A percentile compares a stretch with the other conserved stretches of the same genome.
Conservation (phyloP, 129 eudicot genomes). For the Lactuca sativa region DNA sequence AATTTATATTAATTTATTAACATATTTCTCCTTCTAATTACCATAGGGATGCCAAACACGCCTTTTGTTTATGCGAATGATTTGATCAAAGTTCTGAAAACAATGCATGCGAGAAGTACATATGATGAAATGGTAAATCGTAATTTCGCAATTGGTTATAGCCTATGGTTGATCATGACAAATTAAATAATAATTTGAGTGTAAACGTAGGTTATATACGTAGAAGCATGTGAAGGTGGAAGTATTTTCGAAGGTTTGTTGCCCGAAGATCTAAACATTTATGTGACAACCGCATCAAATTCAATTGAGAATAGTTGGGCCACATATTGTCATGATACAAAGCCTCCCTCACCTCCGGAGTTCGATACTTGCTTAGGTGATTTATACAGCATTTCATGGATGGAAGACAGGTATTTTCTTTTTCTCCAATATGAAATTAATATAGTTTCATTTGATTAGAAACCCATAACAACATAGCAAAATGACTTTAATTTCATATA, state of each 20-base stretch:
- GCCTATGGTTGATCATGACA: neutral
- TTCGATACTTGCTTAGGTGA: constrained; percentile 82
- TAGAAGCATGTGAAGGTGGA: constrained; percentile 87
- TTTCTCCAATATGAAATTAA: neutral
- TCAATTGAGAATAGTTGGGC: constrained; percentile 68
- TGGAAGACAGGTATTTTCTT: constrained; percentile 84
- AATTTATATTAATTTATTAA: neutral
- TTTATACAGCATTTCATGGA: constrained; percentile 83
- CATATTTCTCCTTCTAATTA: neutral
- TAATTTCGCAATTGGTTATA: neutral
- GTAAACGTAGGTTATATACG: constrained; percentile 49
- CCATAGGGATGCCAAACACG: constrained; percentile 65
- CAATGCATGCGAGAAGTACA: constrained; percentile 53
- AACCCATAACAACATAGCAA: neutral
- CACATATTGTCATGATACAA: constrained; percentile 66
- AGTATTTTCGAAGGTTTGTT: constrained; percentile 72
- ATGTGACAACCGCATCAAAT: constrained; percentile 69
- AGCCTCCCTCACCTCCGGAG: constrained; percentile 49
- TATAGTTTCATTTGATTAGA: neutral
- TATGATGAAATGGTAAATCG: constrained; percentile 73
- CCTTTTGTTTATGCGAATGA: constrained; percentile 57
- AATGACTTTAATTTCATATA: neutral
- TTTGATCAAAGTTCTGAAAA: constrained; percentile 59
- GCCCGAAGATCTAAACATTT: constrained; percentile 59
- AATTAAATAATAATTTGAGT: too few species aligned